Evolutionary conservation across 208 protist species (phyloP).

Genomic region (Leishmania major): DNA sequence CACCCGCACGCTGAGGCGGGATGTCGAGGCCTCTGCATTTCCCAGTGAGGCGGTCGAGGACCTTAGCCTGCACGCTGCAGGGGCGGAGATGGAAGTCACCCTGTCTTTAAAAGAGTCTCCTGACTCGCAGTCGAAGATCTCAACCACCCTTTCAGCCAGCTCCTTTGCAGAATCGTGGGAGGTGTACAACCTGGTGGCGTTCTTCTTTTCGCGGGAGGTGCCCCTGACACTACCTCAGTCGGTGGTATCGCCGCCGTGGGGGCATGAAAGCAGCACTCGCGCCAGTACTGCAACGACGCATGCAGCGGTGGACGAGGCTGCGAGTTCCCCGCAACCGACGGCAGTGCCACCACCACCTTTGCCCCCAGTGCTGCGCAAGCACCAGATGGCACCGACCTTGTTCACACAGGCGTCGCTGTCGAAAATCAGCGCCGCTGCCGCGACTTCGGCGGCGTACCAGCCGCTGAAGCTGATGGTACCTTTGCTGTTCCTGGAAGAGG

Average conservation of each 20-base stretch:
- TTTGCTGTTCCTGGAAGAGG: not conserved
- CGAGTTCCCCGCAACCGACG: not conserved
- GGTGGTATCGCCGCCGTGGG: not conserved
- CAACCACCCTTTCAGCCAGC: not conserved
- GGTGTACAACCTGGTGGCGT: slow-evolving; percentile 19
- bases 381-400: not conserved
- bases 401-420: not conserved
- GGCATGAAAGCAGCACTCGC: not conserved
- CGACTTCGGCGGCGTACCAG: not conserved
- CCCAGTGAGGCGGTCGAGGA: slow-evolving; percentile 1
- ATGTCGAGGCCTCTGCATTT: slow-evolving; percentile 1
- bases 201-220: slow-evolving; percentile 4
- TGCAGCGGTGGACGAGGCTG: not conserved
- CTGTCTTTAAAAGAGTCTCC: not conserved
- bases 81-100: slow-evolving; percentile 24
- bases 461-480: not conserved
- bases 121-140: not conserved
- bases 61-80: slow-evolving; percentile 10
- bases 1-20: slow-evolving; percentile 2
- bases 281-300: not conserved
- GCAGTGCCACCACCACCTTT: not conserved
- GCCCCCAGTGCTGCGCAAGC: not conserved
- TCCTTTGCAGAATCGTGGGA: slow-evolving; percentile 20
- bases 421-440: not conserved
- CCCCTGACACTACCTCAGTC: not conserved